These are phyloP conservation scores for Dictyostelium intermedium DNA, from an alignment of 78 protist genomes.

Conservation along the genomic window DNA sequence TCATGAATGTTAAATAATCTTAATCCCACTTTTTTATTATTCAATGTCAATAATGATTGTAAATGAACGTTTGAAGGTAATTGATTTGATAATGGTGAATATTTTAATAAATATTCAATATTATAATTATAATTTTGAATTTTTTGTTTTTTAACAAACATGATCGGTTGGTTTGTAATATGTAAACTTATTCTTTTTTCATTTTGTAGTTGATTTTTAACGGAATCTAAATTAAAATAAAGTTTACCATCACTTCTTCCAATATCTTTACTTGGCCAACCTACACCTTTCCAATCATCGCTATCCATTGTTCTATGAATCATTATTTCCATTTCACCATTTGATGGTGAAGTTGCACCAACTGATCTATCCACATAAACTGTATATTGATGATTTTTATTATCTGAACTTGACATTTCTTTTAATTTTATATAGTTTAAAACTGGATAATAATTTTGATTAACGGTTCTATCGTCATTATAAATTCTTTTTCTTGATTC, in stretches of 20 bases:
- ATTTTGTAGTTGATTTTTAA: neutral
- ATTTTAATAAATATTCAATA: neutral
- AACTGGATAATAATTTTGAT: conserved; percentile 51
- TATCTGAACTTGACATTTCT: neutral
- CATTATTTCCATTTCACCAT: conserved; percentile 70
- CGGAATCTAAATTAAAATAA: neutral
- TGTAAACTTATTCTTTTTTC: neutral
- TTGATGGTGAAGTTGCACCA: neutral
- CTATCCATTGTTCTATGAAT: conserved; percentile 39
- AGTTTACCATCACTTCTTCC: conserved; percentile 43
- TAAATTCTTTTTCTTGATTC: conserved; percentile 37
- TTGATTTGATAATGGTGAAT: neutral
- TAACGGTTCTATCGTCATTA: neutral
- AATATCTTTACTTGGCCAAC: neutral
- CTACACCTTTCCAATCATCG: conserved; percentile 67
- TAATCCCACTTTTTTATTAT: neutral
- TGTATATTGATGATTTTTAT: conserved; percentile 21
- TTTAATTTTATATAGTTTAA: conserved; percentile 5
- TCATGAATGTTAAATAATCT: neutral
- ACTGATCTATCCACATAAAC: conserved; percentile 37
- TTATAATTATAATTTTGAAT: neutral
- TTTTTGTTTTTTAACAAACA: neutral
- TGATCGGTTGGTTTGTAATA: neutral
- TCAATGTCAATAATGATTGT: neutral
- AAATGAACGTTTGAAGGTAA: neutral